Evolutionary conservation across 768 basidiomycete species (phyloP), one percentile per base, ranked within the genome.

Genomic region (Postia placenta): DNA sequence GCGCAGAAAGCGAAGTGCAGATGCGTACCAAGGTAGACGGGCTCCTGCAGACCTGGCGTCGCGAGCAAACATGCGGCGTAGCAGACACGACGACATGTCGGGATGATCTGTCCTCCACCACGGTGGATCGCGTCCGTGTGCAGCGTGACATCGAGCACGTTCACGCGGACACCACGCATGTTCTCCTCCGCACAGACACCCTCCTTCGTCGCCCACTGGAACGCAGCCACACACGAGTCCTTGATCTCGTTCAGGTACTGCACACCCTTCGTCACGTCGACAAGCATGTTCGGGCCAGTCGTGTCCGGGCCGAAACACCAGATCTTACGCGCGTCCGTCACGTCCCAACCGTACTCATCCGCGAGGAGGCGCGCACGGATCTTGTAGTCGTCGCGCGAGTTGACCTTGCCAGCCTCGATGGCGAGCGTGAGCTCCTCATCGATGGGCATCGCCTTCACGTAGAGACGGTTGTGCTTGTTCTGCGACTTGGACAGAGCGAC

Each of bases 281-380:
- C 92, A 69, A 99, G 72, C 70, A 99, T 69, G 74, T 99, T 99
- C 49, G 96, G 84, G 39, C 96, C 96, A 57, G 90, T 92, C 45
- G 92, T 96, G 57, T 99, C 96, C 55, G 96, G 96, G 60, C 95
- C 96, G 79, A 99, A 99, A 72, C 90, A 92, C 96, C 96, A 99
- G 66, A 99, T 98, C 80, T 96, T 97, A 65, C 96, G 80, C 60
- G 96, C 96, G 63, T 99, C 96, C 53, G 96, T 96, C 58, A 98
- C 94, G 67, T 99, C 96, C 96, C 96, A 98, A 47, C 92, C 92
- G 66, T 73, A 86, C 57, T 97, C 93, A 67, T 99, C 96, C 53
- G 96, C 96, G 57, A 99, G 81, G 63, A 90, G 64, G 74, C 96
- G 92, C 45, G 94, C 96, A 57, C 96, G 92, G 59, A 80, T 69